Percentiles rank a stretch among this genome's conserved stretches.
Evolutionary conservation across 176 grass and related monocot genomes (phyloP).

Genomic region (Panicum miliaceum): DNA sequence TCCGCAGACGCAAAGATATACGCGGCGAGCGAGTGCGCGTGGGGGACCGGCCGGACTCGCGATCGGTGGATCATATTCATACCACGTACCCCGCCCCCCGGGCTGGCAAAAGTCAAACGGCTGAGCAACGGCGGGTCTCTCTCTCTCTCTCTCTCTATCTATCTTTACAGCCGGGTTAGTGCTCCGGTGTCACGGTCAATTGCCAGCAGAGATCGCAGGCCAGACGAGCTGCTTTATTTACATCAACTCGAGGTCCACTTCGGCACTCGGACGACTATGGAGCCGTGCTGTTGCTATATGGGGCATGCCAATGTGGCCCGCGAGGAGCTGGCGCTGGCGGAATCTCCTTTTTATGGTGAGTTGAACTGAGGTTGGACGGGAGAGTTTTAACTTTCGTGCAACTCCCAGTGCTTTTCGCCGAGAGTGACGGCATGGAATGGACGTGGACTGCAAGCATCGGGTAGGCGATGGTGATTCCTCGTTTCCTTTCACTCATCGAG

Average conservation of each 20-base stretch:
- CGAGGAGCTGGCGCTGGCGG: not conserved
- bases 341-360: slow-evolving; percentile 16
- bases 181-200: slow-evolving; percentile 44
- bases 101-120: slow-evolving; percentile 46
- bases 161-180: slow-evolving; percentile 38
- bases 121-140: not conserved
- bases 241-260: slow-evolving; percentile 48
- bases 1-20: not conserved
- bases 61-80: not conserved
- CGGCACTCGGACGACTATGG: not conserved
- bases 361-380: not conserved
- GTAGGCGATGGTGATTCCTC: not conserved
- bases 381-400: slow-evolving; percentile 3
- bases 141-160: not conserved
- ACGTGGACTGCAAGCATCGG: not conserved
- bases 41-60: not conserved
- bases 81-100: no score
- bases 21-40: slow-evolving; percentile 16
- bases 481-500: not conserved
- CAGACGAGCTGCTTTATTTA: slow-evolving; percentile 36
- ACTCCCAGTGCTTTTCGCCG: slow-evolving; percentile 19
- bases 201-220: slow-evolving; percentile 2
- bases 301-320: slow-evolving; percentile 25
- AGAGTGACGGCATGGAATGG: slow-evolving; percentile 27
- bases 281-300: not conserved